Evolutionary conservation across 805 yeast species (phyloP), one percentile per base, ranked within the genome.

Genomic region (Candida maltosa): DNA sequence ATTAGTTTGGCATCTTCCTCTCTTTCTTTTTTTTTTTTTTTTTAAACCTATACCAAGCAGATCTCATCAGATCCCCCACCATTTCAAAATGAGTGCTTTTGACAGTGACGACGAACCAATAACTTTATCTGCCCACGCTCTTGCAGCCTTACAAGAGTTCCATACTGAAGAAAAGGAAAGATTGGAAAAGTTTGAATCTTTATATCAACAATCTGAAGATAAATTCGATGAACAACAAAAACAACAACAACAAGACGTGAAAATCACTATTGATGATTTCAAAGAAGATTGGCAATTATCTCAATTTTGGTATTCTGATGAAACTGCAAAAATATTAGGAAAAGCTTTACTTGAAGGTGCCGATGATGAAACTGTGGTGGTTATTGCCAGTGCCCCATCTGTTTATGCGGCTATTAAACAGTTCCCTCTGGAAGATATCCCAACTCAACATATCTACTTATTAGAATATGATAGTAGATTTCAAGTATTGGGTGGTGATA

Each of bases 211-310:
- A 35, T 85, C 89, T 7, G 87, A 84, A 45, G 70, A 74, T 21
- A 62, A 62, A 5, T 76, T 66, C 45, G 72, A 68, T n/a, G 48
- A 48, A 17, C 54, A 48, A 20, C 56, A 58, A 33, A 46, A 41
- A 34, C 6, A 31, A 43, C 8, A 29, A 40, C 10, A 38, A 21
- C 11, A 35, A 36, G 20, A 23, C 3, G 37, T 47, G 11, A n/a
- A n/a, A n/a, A 39, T 74, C 36, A 75, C 79, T 15, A 89, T 89
- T 58, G 86, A 81, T 35, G 69, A 77, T 25, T 88, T 88, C 57
- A 70, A 83, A 52, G 96, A 88, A 58, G 95, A 88, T 59, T 88
- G 97, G 97, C 93, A 87, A 52, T 68, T 89, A 25, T 87, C 95
- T 1, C 97, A 88, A 58, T 88, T 88, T 61, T 88, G 97, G 88